Percentiles rank a stretch among this genome's conserved stretches.
These are phyloP conservation scores for Emmonsia crescens DNA, from an alignment of 2,329 filamentous ascomycete species.

Conservation along the genomic window DNA sequence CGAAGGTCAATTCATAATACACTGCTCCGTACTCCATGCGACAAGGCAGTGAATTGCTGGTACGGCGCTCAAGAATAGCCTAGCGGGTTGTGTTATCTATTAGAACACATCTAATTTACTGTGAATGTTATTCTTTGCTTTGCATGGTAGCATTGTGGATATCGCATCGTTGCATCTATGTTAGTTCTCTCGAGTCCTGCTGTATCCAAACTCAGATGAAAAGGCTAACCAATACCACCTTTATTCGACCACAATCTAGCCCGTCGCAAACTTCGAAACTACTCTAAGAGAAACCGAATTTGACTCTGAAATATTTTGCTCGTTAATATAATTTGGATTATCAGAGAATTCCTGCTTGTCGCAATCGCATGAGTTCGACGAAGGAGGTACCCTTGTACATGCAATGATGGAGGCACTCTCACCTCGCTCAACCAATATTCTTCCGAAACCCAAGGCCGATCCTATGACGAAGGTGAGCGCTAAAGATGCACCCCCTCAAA, in stretches of 20 bases:
- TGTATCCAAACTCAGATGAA: background rate
- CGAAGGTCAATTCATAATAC: background rate
- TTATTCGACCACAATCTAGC: background rate
- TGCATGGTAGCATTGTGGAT: background rate
- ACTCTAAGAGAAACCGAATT: background rate
- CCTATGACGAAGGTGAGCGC: constrained; percentile 25
- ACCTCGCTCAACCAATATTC: constrained; percentile 38
- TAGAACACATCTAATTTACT: background rate
- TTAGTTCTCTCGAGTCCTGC: background rate
- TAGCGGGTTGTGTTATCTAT: background rate
- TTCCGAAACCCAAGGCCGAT: constrained; percentile 31
- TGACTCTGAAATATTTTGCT: background rate
- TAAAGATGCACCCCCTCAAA: constrained; percentile 20
- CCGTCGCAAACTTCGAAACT: background rate
- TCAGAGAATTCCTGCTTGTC: background rate
- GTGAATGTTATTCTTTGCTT: background rate
- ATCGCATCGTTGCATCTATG: background rate
- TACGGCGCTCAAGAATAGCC: background rate
- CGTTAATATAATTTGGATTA: background rate
- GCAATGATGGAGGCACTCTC: constrained; percentile 32
- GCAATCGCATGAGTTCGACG: background rate
- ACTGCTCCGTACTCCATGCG: background rate
- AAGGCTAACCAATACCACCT: background rate
- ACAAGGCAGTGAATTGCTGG: background rate
- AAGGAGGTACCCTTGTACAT: background rate